Percentiles rank a stretch among this genome's conserved stretches.
Conservation (phyloP, 1,284 basidiomycete genomes). For the Boletus mariae region DNA sequence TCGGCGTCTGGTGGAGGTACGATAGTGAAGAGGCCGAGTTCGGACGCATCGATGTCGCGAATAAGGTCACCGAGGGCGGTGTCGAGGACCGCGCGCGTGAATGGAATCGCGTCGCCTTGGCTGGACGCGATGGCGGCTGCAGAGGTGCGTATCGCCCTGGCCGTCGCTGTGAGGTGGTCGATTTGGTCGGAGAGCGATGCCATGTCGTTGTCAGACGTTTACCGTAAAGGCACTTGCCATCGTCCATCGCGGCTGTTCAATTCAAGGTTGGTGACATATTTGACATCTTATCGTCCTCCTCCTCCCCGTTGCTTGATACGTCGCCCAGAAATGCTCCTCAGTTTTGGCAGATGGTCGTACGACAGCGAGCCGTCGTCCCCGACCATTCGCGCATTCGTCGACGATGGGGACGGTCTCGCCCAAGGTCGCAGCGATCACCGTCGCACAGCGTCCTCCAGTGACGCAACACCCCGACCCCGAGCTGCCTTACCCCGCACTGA, state of each 20-base stretch:
- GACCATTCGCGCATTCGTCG: conserved; percentile 5
- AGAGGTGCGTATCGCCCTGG: conserved; percentile 35
- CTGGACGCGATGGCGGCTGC: conserved; percentile 25
- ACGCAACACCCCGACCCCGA: conserved; percentile 23
- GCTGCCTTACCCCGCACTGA: conserved; percentile 14
- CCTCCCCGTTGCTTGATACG: background rate
- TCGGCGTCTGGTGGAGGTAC: conserved; percentile 34
- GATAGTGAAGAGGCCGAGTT: conserved; percentile 70
- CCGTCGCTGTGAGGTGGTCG: conserved; percentile 39
- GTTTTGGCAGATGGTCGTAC: conserved; percentile 19
- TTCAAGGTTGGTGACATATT: conserved; percentile 20
- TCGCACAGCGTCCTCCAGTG: conserved; percentile 29
- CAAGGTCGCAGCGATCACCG: conserved; percentile 22
- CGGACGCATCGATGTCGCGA: conserved; percentile 70
- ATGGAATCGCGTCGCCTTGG: conserved; percentile 33
- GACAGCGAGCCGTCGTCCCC: conserved; percentile 25
- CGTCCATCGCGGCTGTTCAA: conserved; percentile 7
- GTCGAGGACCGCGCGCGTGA: conserved; percentile 61
- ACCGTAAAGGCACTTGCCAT: too few relatives aligned
- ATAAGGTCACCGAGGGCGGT: conserved; percentile 68
- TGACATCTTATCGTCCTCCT: background rate
- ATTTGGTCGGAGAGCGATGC: conserved; percentile 41
- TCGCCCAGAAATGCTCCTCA: conserved; percentile 22
- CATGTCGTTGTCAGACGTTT: conserved; percentile 28
- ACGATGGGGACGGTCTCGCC: conserved; percentile 9